Evolutionary conservation across 495 filamentous ascomycete species (phyloP), one percentile per base, ranked within the genome.

Genomic region (Emericellopsis terricola): DNA sequence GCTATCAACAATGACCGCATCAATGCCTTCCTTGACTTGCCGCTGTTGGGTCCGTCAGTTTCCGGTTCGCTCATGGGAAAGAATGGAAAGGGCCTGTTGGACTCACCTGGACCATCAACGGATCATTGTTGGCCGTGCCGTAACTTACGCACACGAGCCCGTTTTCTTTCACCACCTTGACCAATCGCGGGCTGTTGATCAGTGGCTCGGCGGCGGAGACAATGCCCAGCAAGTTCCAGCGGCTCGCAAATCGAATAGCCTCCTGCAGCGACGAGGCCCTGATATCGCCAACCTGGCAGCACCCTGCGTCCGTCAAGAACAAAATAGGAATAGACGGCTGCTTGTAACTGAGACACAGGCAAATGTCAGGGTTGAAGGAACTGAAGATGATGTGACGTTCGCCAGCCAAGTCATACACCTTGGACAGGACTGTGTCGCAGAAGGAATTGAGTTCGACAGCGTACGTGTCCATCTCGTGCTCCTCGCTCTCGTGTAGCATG

Each of bases 91-190:
- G 19, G 19, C 1, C 18, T 19, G 13, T 26, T 17, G 18, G 10
- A 60, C 74, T 54, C 60, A 89, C 79, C 61, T 87, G 75, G 11
- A 92, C 85, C 39, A 89, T 76, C 27, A 62, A 59, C 13, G 79
- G 69, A 18, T 93, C 74, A 42, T 99, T 96, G 48, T 99, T 99
- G 46, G 80, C 53, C 20, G 58, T 54, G 21, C 89, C 89, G 46
- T 99, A 99, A 26, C 81, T 89, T n/a, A 94, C 83, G 47, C 91
- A 96, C 3, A 96, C 84, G 31, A 99, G 55, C 10, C 89, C 89
- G 15, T 71, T 80, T 56, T 92, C 82, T 58, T 94, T 96, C 11
- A 99, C 83, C n/a, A 93, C 85, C 43, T 73, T 79, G 9, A 99
- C 83, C 33, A 99, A 55, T n/a, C 91, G 62, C 11, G 91, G 91